Evolutionary conservation across 768 basidiomycete species (phyloP), one percentile per base, ranked within the genome.

Genomic region (Termitomyces sp.): DNA sequence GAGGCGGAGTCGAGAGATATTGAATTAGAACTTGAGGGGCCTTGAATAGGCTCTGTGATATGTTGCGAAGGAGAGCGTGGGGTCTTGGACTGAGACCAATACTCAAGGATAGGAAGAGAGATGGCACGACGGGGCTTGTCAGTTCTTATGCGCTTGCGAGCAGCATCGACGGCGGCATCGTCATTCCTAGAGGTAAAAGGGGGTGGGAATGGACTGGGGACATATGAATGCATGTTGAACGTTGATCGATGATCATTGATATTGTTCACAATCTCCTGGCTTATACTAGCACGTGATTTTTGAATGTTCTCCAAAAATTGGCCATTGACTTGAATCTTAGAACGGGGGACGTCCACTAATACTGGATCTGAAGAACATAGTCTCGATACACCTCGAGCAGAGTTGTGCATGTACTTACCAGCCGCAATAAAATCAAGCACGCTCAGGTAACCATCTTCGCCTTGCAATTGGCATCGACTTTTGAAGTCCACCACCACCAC

Each of bases 371-470:
- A 51, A 57, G 56, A 56, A 54, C 14, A 51, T 23, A 57, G 23
- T 54, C 18, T 13, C 41, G 46, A 52, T 32, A 7, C 18, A 63
- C 47, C 23, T 33, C n/a, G n/a, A 16, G 52, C 18, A 47, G 30
- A 51, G 50, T 10, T 32, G 5, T 60, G 44, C 41, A 64, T 36
- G 20, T 70, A 26, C 81, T 65, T 58, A 90, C 92, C 91, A 57
- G 89, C 81, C 16, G 91, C 88, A 65, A 98, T 88, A 74, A 98
- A 98, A 73, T 96, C 91, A 56, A 95, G 77, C 55, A 98, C 87
- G 47, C 87, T 83, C 58, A 88, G 67, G 10, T 90, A 89, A 18
- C 82, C 83, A 72, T 98, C 93, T 75, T 98, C 95, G 55, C 95
- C 94, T 76, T 95, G 94, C 12, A 98, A n/a, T n/a, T 23, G 23